Percentiles rank a stretch among this genome's conserved stretches.
phyloP scores from a whole-genome alignment of 768 basidiomycete species.

The Leccinum rimulosum region DNA sequence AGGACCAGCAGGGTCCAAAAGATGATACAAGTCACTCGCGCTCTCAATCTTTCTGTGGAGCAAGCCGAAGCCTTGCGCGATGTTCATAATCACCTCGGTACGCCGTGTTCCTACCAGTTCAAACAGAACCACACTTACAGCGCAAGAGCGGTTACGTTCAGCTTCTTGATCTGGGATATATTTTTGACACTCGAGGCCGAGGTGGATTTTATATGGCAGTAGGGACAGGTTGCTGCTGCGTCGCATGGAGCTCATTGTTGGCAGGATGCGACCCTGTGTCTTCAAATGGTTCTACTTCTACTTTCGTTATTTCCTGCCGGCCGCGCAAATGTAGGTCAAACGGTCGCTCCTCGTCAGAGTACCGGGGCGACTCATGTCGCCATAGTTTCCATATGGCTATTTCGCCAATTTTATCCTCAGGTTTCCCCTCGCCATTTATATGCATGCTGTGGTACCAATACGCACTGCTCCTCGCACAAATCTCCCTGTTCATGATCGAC shows the following conservation, averaged over 20 bases:
- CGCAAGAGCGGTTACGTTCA: constrained; percentile 23
- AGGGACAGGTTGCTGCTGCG: neutral
- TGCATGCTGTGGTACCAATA: constrained; percentile 11
- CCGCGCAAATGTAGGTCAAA: constrained; percentile 10
- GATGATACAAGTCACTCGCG: constrained; percentile 2
- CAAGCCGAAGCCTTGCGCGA: constrained; percentile 9
- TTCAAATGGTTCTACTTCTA: constrained; percentile 20
- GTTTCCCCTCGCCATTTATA: constrained; percentile 1
- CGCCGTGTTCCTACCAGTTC: neutral
- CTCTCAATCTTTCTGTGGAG: neutral
- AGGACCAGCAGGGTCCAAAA: neutral
- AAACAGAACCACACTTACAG: neutral
- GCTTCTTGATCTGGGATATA: constrained; percentile 30
- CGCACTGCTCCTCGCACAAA: neutral
- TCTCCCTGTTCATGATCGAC: constrained; percentile 19
- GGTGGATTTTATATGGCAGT: constrained; percentile 33
- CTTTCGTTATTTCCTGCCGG: constrained; percentile 16
- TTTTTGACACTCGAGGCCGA: constrained; percentile 27
- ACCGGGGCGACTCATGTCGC: neutral
- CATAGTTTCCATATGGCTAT: constrained; percentile 10
- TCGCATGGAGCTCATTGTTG: neutral
- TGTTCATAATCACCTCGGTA: constrained; percentile 11
- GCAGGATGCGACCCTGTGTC: constrained; percentile 11
- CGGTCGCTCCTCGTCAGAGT: neutral
- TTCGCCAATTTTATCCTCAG: constrained; percentile 10